These are phyloP conservation scores for Macroventuria anomochaeta DNA, from an alignment of 2,329 filamentous ascomycete genomes.

Conservation along the genomic window DNA sequence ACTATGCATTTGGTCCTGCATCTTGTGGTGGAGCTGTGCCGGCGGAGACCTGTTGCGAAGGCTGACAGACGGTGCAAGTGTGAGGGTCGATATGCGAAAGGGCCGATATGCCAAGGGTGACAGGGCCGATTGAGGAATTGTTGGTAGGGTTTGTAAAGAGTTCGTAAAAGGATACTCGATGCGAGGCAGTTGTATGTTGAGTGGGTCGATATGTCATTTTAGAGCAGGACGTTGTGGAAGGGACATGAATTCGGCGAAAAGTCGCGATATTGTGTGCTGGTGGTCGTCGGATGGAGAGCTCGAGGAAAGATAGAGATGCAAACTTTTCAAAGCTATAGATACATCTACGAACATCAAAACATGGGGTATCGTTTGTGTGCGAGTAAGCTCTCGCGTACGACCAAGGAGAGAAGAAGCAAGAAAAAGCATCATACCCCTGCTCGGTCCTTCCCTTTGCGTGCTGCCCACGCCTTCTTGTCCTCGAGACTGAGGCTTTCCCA, in stretches of 20 bases:
- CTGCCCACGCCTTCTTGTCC: conserved; percentile 1
- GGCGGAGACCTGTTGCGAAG: background rate
- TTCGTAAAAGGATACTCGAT: background rate
- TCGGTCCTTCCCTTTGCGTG: background rate
- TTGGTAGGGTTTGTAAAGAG: background rate
- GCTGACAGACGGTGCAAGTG: background rate
- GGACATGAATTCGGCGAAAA: background rate
- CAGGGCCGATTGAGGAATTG: conserved; percentile 2
- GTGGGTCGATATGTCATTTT: conserved; percentile 1
- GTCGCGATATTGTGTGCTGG: background rate
- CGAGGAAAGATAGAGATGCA: background rate
- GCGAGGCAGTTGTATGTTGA: background rate
- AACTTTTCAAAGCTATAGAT: background rate
- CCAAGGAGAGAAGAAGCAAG: background rate
- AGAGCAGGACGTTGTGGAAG: background rate
- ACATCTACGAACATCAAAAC: background rate
- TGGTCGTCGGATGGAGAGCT: background rate
- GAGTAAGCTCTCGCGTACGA: conserved; percentile 8
- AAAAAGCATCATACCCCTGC: background rate
- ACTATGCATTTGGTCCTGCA: no score
- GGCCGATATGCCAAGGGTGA: background rate
- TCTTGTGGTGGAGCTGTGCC: background rate
- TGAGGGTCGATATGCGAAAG: background rate
- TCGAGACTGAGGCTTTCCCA: conserved; percentile 35
- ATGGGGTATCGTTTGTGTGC: conserved; percentile 10